Conservation (phyloP, 805 yeast species). For the Metschnikowia hibisci region DNA sequence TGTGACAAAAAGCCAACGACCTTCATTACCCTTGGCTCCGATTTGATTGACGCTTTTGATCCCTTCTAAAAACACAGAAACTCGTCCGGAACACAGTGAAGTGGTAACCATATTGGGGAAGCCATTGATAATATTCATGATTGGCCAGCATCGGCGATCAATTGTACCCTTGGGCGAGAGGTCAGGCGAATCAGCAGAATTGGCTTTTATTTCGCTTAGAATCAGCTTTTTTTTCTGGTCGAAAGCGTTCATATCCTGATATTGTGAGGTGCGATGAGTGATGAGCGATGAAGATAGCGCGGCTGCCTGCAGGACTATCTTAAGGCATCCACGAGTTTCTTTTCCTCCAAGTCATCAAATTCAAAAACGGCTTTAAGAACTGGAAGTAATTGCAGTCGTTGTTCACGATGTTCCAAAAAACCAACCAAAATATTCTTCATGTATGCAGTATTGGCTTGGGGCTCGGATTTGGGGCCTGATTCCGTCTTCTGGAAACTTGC, state of each 20-base stretch:
- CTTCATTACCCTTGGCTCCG: conserved; percentile 85
- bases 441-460: conserved; percentile 57
- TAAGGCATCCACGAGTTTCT: conserved; percentile 58
- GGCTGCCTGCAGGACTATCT: conserved; percentile 20
- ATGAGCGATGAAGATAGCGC: conserved; percentile 1
- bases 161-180: conserved; percentile 86
- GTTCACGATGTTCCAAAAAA: conserved; percentile 89
- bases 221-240: conserved; percentile 61
- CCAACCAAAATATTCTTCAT: conserved; percentile 88
- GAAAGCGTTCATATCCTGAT: conserved; percentile 44
- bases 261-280: neutral
- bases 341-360: conserved; percentile 68
- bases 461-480: conserved; percentile 12
- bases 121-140: conserved; percentile 63
- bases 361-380: conserved; percentile 75
- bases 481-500: conserved; percentile 11
- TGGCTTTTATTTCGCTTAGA: conserved; percentile 47
- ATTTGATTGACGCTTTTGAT: conserved; percentile 45
- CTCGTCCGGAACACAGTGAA: conserved; percentile 84
- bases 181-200: conserved; percentile 46
- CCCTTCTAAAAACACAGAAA: conserved; percentile 80
- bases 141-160: conserved; percentile 70
- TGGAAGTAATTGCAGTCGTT: conserved; percentile 77
- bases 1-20: conserved; percentile 77
- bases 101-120: conserved; percentile 74